These are phyloP conservation scores for Tolypocladium guangdongense DNA, from an alignment of 2,329 filamentous ascomycete species.

Conservation along the genomic window DNA sequence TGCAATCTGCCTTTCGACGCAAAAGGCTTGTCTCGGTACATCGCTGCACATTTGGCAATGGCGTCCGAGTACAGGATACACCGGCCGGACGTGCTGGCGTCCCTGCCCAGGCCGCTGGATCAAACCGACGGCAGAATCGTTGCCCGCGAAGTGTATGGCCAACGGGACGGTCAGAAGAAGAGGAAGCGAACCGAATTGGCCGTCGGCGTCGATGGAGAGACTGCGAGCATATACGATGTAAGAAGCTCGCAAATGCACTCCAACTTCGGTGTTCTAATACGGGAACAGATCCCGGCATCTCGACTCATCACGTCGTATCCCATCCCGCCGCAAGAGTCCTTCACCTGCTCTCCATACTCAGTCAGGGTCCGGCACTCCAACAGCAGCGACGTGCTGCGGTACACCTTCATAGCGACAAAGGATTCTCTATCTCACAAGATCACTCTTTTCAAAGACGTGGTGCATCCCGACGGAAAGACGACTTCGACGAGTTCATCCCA, in stretches of 20 bases:
- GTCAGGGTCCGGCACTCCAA: conserved; percentile 39
- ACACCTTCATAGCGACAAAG: conserved; percentile 49
- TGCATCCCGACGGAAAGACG: conserved; percentile 39
- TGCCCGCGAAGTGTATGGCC: conserved; percentile 50
- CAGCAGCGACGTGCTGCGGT: conserved; percentile 39
- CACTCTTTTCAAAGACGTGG: conserved; percentile 47
- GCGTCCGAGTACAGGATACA: conserved; percentile 51
- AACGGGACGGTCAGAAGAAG: conserved; percentile 45
- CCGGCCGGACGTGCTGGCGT: conserved; percentile 51
- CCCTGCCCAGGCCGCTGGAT: conserved; percentile 48
- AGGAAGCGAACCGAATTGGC: conserved; percentile 52
- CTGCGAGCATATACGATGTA: conserved; percentile 56
- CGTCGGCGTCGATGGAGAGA: conserved; percentile 55
- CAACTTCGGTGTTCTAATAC: conserved; percentile 1
- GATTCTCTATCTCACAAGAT: conserved; percentile 38
- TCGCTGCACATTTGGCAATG: conserved; percentile 25
- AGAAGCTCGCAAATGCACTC: conserved; percentile 11
- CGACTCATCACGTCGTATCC: conserved; percentile 56
- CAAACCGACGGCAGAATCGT: conserved; percentile 38
- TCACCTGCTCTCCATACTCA: conserved; percentile 52
- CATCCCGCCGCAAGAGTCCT: conserved; percentile 52
- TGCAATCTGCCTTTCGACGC: not conserved
- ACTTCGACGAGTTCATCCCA: conserved; percentile 37
- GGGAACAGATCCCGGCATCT: conserved; percentile 43
- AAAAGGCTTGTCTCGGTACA: not conserved